A percentile compares a stretch with the other conserved stretches of the same genome.
These are phyloP conservation scores for Ustilago lituana DNA, from an alignment of 1,284 basidiomycete species.

Conservation along the genomic window DNA sequence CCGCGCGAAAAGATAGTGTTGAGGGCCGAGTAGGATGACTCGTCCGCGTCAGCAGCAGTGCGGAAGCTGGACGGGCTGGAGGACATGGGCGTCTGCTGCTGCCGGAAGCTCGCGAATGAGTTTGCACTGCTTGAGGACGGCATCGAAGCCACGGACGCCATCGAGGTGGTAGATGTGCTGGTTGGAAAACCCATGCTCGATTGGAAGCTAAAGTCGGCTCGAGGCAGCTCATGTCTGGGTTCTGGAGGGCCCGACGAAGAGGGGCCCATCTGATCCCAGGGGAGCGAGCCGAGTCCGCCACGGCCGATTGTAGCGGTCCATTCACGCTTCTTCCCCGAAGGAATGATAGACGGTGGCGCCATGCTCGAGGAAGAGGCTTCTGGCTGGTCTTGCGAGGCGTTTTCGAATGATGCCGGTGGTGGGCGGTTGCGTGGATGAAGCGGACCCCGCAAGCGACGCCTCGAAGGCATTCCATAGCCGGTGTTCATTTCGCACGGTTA, in stretches of 20 bases:
- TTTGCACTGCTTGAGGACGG: slow-evolving; percentile 25
- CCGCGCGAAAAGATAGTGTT: slow-evolving; percentile 34
- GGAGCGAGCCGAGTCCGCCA: slow-evolving; percentile 18
- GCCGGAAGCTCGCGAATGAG: slow-evolving; percentile 29
- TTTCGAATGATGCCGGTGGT: slow-evolving; percentile 14
- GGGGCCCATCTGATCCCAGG: slow-evolving; percentile 38
- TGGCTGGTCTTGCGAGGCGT: neutral
- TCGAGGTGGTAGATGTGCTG: slow-evolving; percentile 17
- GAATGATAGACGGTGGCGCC: slow-evolving; percentile 17
- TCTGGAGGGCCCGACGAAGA: slow-evolving; percentile 21
- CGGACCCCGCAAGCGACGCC: slow-evolving; percentile 29
- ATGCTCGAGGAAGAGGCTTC: slow-evolving; percentile 3
- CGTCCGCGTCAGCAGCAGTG: slow-evolving; percentile 28
- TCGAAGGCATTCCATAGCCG: slow-evolving; percentile 39
- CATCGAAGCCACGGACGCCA: slow-evolving; percentile 32
- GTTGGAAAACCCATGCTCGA: slow-evolving; percentile 22
- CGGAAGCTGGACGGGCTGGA: slow-evolving; percentile 34
- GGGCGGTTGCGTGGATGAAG: slow-evolving; percentile 35
- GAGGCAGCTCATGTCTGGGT: neutral
- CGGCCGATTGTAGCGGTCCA: slow-evolving; percentile 31
- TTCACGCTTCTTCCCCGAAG: slow-evolving; percentile 31
- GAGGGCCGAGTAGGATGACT: slow-evolving; percentile 16
- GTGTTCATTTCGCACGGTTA: slow-evolving; percentile 26
- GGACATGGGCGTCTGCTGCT: slow-evolving; percentile 32
- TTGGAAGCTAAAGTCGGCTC: slow-evolving; percentile 35